phyloP scores from a whole-genome alignment of 306 rosid species.

The Parietaria judaica region DNA sequence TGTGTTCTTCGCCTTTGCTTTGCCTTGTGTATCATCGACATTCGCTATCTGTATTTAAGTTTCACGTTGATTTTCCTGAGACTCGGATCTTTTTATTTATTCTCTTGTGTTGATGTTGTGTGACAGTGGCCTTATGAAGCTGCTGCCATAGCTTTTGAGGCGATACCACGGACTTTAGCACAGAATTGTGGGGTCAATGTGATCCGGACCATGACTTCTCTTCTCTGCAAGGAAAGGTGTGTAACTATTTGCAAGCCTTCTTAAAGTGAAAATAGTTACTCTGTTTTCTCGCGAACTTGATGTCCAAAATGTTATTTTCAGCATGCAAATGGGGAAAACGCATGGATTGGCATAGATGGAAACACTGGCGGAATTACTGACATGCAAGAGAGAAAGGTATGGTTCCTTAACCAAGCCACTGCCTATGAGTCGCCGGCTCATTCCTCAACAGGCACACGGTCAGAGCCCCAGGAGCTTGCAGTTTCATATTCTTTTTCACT shows the following conservation, averaged over 20 bases:
- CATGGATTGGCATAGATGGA: conserved; percentile 97
- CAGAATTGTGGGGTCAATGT: conserved; percentile 98
- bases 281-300: conserved; percentile 6
- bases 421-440: too few relatives aligned
- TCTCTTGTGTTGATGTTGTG: conserved; percentile 11
- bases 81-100: neutral
- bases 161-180: conserved; percentile 92
- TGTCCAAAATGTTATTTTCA: conserved; percentile 25
- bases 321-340: conserved; percentile 93
- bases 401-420: neutral
- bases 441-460: too few relatives aligned
- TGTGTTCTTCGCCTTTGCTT: too few relatives aligned
- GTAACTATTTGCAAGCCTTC: conserved; percentile 4
- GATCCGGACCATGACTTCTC: conserved; percentile 91
- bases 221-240: conserved; percentile 88
- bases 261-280: neutral
- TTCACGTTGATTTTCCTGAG: conserved; percentile 3
- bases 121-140: conserved; percentile 98
- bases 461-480: too few relatives aligned
- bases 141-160: conserved; percentile 96
- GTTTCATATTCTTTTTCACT: too few relatives aligned
- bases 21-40: too few relatives aligned
- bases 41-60: neutral
- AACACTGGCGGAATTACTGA: conserved; percentile 67
- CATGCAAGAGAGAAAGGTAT: conserved; percentile 81